phyloP scores from a whole-genome alignment of 495 filamentous ascomycete species.

The Xylaria longipes region DNA sequence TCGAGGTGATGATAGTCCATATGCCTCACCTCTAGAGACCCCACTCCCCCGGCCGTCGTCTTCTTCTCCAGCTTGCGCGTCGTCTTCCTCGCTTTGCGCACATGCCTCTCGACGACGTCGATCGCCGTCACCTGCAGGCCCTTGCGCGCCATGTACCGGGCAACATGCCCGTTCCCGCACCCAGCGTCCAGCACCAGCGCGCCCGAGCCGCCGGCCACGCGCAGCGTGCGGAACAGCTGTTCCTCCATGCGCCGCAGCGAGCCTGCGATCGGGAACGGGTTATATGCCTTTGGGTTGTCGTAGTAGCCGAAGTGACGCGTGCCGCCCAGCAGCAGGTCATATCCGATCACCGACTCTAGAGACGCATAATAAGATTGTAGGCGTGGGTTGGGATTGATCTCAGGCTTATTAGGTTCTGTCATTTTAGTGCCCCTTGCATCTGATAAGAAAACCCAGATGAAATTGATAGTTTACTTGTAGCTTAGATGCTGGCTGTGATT shows the following conservation, averaged over 20 bases:
- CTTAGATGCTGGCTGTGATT: background rate
- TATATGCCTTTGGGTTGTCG: conserved; percentile 14
- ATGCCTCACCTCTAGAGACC: background rate
- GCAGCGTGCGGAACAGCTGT: conserved; percentile 9
- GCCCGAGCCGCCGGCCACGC: background rate
- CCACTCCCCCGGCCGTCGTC: background rate
- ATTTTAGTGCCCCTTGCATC: background rate
- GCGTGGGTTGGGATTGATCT: conserved; percentile 15
- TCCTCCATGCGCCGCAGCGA: conserved; percentile 23
- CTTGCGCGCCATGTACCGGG: conserved; percentile 18
- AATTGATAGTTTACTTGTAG: background rate
- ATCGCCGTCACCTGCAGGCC: conserved; percentile 15
- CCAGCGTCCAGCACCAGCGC: conserved; percentile 23
- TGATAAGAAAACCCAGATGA: background rate
- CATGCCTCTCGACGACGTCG: conserved; percentile 18
- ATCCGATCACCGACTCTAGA: conserved; percentile 20
- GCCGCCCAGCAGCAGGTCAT: conserved; percentile 21
- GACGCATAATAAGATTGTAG: conserved; percentile 41
- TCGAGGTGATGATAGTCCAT: conserved; percentile 27
- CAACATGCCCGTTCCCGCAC: conserved; percentile 21
- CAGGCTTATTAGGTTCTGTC: background rate
- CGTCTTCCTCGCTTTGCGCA: conserved; percentile 16
- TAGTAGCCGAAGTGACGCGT: conserved; percentile 28
- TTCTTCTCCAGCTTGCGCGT: conserved; percentile 8
- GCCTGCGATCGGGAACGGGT: conserved; percentile 19